These are phyloP conservation scores for Globisporangium radiosum DNA, from an alignment of 352 stramenopile genomes.

Conservation along the genomic window DNA sequence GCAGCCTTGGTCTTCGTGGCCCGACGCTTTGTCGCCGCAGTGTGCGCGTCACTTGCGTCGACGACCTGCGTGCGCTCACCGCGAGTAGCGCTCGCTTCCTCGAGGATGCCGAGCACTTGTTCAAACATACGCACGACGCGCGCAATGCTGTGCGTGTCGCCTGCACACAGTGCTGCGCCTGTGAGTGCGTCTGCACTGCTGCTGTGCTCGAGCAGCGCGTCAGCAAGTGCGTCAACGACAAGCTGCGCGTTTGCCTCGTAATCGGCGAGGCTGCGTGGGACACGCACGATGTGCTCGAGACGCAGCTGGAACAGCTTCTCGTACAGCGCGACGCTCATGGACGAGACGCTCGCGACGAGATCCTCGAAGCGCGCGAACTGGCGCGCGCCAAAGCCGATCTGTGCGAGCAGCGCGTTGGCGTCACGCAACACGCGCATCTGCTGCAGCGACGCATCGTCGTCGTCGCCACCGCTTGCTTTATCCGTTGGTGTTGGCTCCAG, in stretches of 20 bases:
- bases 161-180: constrained; percentile 41
- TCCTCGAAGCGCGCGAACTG: constrained; percentile 70
- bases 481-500: background rate
- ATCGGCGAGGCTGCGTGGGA: constrained; percentile 47
- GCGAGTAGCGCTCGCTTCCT: constrained; percentile 20
- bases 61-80: background rate
- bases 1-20: constrained; percentile 5
- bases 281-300: constrained; percentile 58
- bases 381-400: constrained; percentile 74
- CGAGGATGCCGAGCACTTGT: constrained; percentile 51
- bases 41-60: background rate
- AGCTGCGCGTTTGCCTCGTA: constrained; percentile 87
- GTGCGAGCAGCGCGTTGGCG: constrained; percentile 76
- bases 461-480: background rate
- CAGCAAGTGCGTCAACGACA: constrained; percentile 71
- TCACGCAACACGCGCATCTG: constrained; percentile 18
- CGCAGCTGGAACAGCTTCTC: constrained; percentile 88
- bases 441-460: background rate
- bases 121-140: constrained; percentile 49
- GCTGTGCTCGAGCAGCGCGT: constrained; percentile 65
- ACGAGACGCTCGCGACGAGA: constrained; percentile 82
- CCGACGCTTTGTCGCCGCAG: constrained; percentile 4
- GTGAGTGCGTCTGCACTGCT: constrained; percentile 21
- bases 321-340: constrained; percentile 90
- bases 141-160: constrained; percentile 43